Evolutionary conservation across 768 basidiomycete genomes (phyloP).

Genomic region (Phlegmacium glaucopus): DNA sequence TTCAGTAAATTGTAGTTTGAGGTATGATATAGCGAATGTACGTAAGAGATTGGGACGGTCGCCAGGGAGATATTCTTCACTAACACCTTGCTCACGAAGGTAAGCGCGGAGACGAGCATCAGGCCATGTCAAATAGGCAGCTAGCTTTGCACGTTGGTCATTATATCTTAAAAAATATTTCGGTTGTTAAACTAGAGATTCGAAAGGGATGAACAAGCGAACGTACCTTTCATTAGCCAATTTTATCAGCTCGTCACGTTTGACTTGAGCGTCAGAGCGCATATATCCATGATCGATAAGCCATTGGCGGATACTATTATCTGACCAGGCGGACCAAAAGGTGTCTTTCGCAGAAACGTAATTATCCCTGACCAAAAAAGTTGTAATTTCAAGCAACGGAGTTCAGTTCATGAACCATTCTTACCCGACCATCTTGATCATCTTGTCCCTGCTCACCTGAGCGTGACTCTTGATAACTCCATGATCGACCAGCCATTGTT

Average conservation of each 20-base stretch:
- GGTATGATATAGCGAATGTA: conserved; percentile 26
- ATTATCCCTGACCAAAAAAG: conserved; percentile 50
- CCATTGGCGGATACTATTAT: conserved; percentile 70
- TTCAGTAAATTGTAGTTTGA: neutral
- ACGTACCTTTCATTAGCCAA: conserved; percentile 68
- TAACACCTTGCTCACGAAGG: conserved; percentile 71
- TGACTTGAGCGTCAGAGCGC: conserved; percentile 53
- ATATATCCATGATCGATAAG: conserved; percentile 72
- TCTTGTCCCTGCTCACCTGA: conserved; percentile 67
- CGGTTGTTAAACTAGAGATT: neutral
- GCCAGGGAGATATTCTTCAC: conserved; percentile 64
- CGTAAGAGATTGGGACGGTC: conserved; percentile 77
- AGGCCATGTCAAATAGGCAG: conserved; percentile 84
- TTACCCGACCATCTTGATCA: conserved; percentile 68
- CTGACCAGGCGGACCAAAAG: conserved; percentile 67
- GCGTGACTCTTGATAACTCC: conserved; percentile 70
- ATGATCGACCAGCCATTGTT: conserved; percentile 76
- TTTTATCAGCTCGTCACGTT: conserved; percentile 72
- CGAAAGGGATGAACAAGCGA: neutral
- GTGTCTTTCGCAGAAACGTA: conserved; percentile 60
- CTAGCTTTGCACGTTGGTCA: conserved; percentile 38
- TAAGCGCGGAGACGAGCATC: conserved; percentile 91
- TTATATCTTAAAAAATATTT: conserved; percentile 40
- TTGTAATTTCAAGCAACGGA: neutral
- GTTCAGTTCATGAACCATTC: conserved; percentile 17